Percentiles rank a stretch among this genome's conserved stretches.
Conservation (phyloP, 2,329 filamentous ascomycete species). For the Fusarium cicatricum region DNA sequence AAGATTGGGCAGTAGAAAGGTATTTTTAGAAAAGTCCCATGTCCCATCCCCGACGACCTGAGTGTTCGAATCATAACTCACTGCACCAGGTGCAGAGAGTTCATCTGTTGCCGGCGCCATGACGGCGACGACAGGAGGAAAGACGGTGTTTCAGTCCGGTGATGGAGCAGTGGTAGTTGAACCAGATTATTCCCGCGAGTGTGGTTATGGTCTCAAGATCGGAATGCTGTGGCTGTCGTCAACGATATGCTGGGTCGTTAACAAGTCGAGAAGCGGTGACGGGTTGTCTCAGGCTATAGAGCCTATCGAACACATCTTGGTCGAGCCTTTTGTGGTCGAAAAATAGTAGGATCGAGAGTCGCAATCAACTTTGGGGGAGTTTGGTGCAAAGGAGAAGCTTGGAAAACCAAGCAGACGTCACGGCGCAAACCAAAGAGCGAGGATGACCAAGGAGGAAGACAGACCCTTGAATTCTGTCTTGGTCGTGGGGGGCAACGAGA, state of each 20-base stretch:
- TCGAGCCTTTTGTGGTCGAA: conserved; percentile 1
- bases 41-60: conserved; percentile 83
- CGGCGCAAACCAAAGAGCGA: conserved; percentile 22
- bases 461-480: not conserved
- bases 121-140: conserved; percentile 53
- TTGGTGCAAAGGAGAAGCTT: conserved; percentile 19
- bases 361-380: not conserved
- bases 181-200: not conserved
- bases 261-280: conserved; percentile 14
- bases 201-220: conserved; percentile 16
- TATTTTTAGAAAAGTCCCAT: conserved; percentile 81
- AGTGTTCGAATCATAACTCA: conserved; percentile 76
- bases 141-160: conserved; percentile 34
- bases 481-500: conserved; percentile 34
- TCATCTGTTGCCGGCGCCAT: conserved; percentile 69
- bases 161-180: not conserved
- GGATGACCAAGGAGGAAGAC: not conserved
- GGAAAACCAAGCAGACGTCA: conserved; percentile 4
- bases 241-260: conserved; percentile 10
- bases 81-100: conserved; percentile 75
- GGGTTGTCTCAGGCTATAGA: conserved; percentile 27
- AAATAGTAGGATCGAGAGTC: not conserved
- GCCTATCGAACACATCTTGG: conserved; percentile 20
- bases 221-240: conserved; percentile 24
- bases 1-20: conserved; percentile 80